Evolutionary conservation across 768 basidiomycete species (phyloP).

Genomic region (Lactifluus piperatus): DNA sequence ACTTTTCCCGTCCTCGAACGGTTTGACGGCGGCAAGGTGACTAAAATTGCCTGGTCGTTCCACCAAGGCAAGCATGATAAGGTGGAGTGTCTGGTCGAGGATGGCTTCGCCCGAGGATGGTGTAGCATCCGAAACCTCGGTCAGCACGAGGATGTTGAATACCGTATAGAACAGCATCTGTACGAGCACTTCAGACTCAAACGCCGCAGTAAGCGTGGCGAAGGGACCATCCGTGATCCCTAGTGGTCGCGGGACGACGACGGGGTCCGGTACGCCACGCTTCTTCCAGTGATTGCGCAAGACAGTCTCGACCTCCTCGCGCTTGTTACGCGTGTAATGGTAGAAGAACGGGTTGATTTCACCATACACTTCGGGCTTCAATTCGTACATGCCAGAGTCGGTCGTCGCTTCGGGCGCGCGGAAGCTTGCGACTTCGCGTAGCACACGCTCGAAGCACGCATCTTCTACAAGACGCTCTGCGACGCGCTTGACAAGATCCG

Average conservation of each 20-base stretch:
- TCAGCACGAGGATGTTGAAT: slow-evolving; percentile 61
- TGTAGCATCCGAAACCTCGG: slow-evolving; percentile 47
- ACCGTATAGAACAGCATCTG: slow-evolving; percentile 81
- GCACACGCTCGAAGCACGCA: slow-evolving; percentile 67
- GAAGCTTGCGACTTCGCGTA: slow-evolving; percentile 75
- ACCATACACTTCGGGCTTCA: slow-evolving; percentile 72
- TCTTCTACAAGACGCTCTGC: slow-evolving; percentile 87
- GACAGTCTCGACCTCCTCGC: slow-evolving; percentile 82
- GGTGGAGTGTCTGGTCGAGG: slow-evolving; percentile 79
- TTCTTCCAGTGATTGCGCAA: slow-evolving; percentile 61
- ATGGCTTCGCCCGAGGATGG: slow-evolving; percentile 83
- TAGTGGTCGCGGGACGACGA: slow-evolving; percentile 69
- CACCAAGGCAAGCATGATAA: slow-evolving; percentile 78
- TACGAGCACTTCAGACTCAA: slow-evolving; percentile 62
- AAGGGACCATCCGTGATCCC: slow-evolving; percentile 63
- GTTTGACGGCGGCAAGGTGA: slow-evolving; percentile 41
- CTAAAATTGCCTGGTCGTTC: slow-evolving; percentile 60
- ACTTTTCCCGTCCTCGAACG: slow-evolving; percentile 51
- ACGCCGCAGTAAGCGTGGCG: slow-evolving; percentile 47
- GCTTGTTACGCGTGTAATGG: slow-evolving; percentile 89
- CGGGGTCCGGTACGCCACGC: slow-evolving; percentile 51
- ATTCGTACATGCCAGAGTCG: slow-evolving; percentile 81
- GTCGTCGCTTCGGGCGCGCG: slow-evolving; percentile 66
- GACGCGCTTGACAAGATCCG: slow-evolving; percentile 84
- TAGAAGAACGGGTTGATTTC: slow-evolving; percentile 95